These are phyloP conservation scores for Euphorbia lathyris DNA, from an alignment of 345 rosid species.

Conservation along the genomic window DNA sequence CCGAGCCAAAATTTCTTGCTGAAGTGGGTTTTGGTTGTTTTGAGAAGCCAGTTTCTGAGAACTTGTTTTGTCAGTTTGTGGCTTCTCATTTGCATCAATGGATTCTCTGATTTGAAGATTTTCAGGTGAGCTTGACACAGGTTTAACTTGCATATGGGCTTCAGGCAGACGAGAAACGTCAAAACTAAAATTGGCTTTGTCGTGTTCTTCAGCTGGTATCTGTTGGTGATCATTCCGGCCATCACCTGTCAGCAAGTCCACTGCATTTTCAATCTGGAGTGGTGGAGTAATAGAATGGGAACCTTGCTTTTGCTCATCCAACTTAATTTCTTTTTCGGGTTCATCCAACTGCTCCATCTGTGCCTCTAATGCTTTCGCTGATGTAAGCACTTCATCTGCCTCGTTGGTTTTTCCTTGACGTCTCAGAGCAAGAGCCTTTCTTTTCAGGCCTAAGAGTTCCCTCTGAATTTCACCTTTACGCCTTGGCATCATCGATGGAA, in stretches of 20 bases:
- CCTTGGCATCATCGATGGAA: not conserved
- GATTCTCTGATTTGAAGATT: constrained; percentile 16
- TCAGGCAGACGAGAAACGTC: constrained; percentile 18
- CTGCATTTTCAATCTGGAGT: constrained; percentile 21
- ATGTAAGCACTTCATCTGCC: constrained; percentile 63
- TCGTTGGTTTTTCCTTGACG: constrained; percentile 72
- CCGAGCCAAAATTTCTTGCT: constrained; percentile 58
- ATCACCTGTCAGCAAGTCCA: constrained; percentile 53
- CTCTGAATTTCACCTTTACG: constrained; percentile 73
- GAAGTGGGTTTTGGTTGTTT: constrained; percentile 38
- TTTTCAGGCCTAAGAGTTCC: constrained; percentile 75
- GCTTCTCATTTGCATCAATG: constrained; percentile 21
- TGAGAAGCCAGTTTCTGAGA: constrained; percentile 31
- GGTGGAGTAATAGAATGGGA: constrained; percentile 28
- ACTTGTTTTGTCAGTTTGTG: constrained; percentile 21
- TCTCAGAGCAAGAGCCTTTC: constrained; percentile 73
- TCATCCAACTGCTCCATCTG: constrained; percentile 37
- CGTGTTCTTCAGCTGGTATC: constrained; percentile 28
- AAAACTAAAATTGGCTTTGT: constrained; percentile 23
- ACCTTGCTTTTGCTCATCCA: no score
- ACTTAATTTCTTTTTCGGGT: constrained; percentile 16
- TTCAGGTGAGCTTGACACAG: constrained; percentile 6
- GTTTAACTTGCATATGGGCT: constrained; percentile 7
- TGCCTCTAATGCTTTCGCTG: constrained; percentile 59
- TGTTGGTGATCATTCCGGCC: constrained; percentile 21